A percentile compares a stretch with the other conserved stretches of the same genome.
Evolutionary conservation across 2,329 filamentous ascomycete species (phyloP).

Genomic region (Clarireedia hainanense): DNA sequence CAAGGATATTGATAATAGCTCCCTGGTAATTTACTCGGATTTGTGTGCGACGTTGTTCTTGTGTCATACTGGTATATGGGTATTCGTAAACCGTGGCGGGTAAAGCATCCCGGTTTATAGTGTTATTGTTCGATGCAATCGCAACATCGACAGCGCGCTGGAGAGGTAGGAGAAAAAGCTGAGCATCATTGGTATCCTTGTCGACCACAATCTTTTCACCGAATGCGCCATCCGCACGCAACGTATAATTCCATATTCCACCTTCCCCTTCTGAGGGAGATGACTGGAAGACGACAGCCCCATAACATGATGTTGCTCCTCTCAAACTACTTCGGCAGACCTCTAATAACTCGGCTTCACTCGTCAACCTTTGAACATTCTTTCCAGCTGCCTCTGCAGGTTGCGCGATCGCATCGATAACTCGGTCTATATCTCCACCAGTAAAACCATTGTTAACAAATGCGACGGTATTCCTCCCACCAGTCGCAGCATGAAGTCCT

Average conservation of each 20-base stretch:
- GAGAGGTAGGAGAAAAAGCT: constrained; percentile 72
- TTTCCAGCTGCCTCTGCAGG: constrained; percentile 49
- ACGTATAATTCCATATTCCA: constrained; percentile 76
- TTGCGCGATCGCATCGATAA: constrained; percentile 57
- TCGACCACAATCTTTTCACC: constrained; percentile 57
- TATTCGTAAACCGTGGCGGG: constrained; percentile 54
- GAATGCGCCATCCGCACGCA: constrained; percentile 67
- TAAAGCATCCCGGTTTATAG: constrained; percentile 33
- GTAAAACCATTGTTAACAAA: constrained; percentile 69
- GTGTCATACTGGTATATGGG: constrained; percentile 65
- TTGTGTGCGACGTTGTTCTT: constrained; percentile 54
- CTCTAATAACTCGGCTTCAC: constrained; percentile 49
- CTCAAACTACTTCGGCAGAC: constrained; percentile 56
- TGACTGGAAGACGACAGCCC: constrained; percentile 64
- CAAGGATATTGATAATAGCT: constrained; percentile 67
- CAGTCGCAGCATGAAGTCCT: constrained; percentile 50
- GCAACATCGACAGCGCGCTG: constrained; percentile 70
- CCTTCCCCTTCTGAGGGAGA: constrained; percentile 63
- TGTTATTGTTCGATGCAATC: constrained; percentile 51
- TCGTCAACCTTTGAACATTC: constrained; percentile 44
- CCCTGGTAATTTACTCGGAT: constrained; percentile 66
- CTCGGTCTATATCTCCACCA: constrained; percentile 62
- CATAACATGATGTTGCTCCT: constrained; percentile 65
- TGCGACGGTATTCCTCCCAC: constrained; percentile 59
- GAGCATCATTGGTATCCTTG: constrained; percentile 59